These are phyloP conservation scores for Solanum lycopersicoides DNA, from an alignment of 257 asterid species.

Conservation along the genomic window DNA sequence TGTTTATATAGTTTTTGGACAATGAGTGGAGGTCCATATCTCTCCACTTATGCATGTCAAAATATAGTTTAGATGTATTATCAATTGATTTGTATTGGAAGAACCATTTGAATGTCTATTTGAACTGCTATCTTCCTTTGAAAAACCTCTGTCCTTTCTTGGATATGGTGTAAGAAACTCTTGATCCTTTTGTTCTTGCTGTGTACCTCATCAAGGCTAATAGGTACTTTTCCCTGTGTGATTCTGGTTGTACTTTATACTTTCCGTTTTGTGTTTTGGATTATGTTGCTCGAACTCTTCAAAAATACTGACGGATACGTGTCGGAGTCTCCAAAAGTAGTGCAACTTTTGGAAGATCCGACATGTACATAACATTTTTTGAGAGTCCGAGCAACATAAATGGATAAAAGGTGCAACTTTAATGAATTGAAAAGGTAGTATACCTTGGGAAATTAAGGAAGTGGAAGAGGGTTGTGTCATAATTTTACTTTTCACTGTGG, in stretches of 20 bases:
- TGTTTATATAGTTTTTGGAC: slow-evolving; percentile 9
- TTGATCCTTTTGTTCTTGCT: slow-evolving; percentile 8
- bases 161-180: slow-evolving; percentile 21
- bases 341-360: not conserved
- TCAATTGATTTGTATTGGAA: slow-evolving; percentile 7
- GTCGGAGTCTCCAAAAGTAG: not conserved
- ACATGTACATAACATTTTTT: not conserved
- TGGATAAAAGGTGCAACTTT: not conserved
- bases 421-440: not conserved
- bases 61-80: slow-evolving; percentile 11
- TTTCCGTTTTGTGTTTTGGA: not conserved
- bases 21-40: slow-evolving; percentile 20
- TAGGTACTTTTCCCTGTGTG: slow-evolving; percentile 13
- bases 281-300: not conserved
- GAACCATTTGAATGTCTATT: slow-evolving; percentile 9
- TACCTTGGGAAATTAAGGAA: not conserved
- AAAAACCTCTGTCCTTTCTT: slow-evolving; percentile 9
- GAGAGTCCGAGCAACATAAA: not conserved
- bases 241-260: not conserved
- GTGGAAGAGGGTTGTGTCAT: not conserved
- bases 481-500: not conserved
- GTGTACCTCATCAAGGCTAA: slow-evolving; percentile 6
- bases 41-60: not conserved
- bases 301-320: not conserved
- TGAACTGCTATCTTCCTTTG: slow-evolving; percentile 8